Evolutionary conservation across 768 basidiomycete genomes (phyloP), one percentile per base, ranked within the genome.

Genomic region (Boletus insuetus): DNA sequence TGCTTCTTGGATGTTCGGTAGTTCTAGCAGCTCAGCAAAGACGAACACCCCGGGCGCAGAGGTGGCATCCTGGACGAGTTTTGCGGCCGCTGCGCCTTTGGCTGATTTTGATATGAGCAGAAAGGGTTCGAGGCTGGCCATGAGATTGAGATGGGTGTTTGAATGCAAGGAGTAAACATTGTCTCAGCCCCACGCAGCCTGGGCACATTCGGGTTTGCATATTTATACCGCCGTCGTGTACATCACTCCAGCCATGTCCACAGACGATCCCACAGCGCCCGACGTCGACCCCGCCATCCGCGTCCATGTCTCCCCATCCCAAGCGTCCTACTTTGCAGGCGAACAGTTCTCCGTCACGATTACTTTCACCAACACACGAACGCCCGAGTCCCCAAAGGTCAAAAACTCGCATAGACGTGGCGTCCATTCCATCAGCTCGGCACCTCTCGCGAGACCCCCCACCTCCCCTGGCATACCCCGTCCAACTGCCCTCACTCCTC

Each of bases 261-360:
- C 20, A 9, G 58, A 62, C 52, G 59, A 62, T 39, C 52, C 51
- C 51, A 13, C 54, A 11, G 34, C 56, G 6, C 47, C 34, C 31
- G 66, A 62, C 56, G 29, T 62, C 45, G 82, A 82, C 48, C 75
- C 80, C 14, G 77, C 78, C 41, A 78, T 91, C 6, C 84, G 86
- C 37, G 84, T 91, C 38, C 79, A 83, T 26, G 86, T 90, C 20
- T 81, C 82, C 0, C 95, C 95, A 2, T 79, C 89, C 0, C 89
- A 94, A 58, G 88, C 91, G 0, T 91, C 93, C 0, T 98, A 89
- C 73, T 98, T 95, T 69, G 92, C 95, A 0, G 95, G 95, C 53
- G 95, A 98, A 71, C 76, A 82, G 0, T 92, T 96, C 72, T 77
- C 85, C 3, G 91, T 91, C 13, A 87, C 84, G 4, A 85, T 98